Conservation (phyloP, 805 yeast genomes). For the Debaryomyces tyrocola region DNA sequence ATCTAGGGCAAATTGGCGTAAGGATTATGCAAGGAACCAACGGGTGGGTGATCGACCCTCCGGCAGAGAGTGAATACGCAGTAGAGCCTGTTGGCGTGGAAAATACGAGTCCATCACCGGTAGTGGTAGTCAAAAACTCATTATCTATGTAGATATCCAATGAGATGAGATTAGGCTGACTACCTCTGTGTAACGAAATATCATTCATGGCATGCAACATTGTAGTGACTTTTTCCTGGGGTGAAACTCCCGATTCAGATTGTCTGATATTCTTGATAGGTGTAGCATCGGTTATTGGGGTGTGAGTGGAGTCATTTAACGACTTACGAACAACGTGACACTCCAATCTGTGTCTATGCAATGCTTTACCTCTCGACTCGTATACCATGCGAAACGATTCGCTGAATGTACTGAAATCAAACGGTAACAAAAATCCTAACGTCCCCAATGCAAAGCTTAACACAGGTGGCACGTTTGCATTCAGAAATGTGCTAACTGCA, state of each 20-base stretch:
- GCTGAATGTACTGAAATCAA: constrained; percentile 64
- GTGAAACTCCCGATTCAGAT: constrained; percentile 15
- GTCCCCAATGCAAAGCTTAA: constrained; percentile 89
- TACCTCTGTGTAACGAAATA: constrained; percentile 83
- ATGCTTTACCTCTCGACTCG: constrained; percentile 64
- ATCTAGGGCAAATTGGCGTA: constrained; percentile 91
- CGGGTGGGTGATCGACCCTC: constrained; percentile 93
- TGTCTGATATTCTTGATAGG: constrained; percentile 4
- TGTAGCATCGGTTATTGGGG: constrained; percentile 4
- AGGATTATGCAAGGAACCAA: constrained; percentile 76
- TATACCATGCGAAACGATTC: constrained; percentile 66
- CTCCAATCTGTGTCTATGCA: constrained; percentile 76
- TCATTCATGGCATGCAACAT: constrained; percentile 89
- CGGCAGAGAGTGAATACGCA: constrained; percentile 84
- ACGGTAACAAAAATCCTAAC: constrained; percentile 84
- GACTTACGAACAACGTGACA: constrained; percentile 55
- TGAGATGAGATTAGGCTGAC: constrained; percentile 79
- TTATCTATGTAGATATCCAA: constrained; percentile 85
- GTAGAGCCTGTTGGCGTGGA: constrained; percentile 96
- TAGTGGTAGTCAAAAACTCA: constrained; percentile 80
- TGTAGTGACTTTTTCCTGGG: constrained; percentile 17
- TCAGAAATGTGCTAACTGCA: constrained; percentile 77
- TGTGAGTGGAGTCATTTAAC: not conserved
- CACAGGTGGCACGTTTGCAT: constrained; percentile 81
- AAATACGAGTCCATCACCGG: constrained; percentile 85